phyloP scores from a whole-genome alignment of 2,329 filamentous ascomycete species.

The Cladophialophora exuberans region DNA sequence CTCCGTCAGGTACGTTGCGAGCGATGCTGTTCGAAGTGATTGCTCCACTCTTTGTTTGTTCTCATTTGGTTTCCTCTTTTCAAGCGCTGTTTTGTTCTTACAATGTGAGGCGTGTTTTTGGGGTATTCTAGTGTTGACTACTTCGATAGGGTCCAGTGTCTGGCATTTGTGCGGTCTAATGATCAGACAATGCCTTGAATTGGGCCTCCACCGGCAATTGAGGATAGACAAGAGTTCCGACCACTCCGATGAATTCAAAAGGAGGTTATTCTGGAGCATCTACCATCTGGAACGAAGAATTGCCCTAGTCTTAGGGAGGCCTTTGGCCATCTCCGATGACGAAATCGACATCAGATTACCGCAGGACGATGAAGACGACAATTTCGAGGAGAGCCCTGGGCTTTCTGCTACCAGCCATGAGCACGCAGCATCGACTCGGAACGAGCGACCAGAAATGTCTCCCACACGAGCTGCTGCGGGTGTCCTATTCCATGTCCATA shows the following conservation, averaged over 20 bases:
- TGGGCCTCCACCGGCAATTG: slow-evolving; percentile 16
- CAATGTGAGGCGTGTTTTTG: too few relatives aligned
- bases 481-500: slow-evolving; percentile 10
- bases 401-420: background rate
- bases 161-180: slow-evolving; percentile 19
- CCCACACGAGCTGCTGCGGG: background rate
- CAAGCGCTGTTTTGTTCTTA: background rate
- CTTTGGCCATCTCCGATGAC: slow-evolving; percentile 16
- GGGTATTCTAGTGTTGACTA: background rate
- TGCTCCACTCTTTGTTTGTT: background rate
- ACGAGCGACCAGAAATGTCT: background rate
- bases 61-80: background rate
- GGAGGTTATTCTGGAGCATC: slow-evolving; percentile 16
- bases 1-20: slow-evolving; percentile 15
- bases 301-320: slow-evolving; percentile 15
- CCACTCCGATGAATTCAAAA: slow-evolving; percentile 7
- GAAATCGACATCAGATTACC: slow-evolving; percentile 16
- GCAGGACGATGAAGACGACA: slow-evolving; percentile 6
- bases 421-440: background rate
- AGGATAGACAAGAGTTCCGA: background rate
- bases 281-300: slow-evolving; percentile 17
- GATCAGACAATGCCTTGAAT: slow-evolving; percentile 19
- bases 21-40: background rate
- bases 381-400: background rate
- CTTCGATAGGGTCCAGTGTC: slow-evolving; percentile 11